Percentiles rank a stretch among this genome's conserved stretches.
Conservation (phyloP, 441 rosid genomes). For the Theobroma grandiflorum region DNA sequence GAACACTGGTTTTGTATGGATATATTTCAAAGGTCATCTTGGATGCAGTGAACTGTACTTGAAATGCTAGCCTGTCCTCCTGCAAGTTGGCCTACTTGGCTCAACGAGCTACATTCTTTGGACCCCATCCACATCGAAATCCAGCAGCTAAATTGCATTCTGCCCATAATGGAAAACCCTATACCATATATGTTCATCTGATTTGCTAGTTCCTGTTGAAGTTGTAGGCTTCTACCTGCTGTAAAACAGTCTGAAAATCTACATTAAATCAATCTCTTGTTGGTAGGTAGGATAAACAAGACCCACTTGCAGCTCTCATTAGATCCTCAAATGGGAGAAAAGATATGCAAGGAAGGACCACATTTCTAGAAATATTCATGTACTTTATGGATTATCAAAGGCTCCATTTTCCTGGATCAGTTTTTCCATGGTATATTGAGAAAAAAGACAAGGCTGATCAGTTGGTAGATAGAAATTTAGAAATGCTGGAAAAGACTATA, state of each 20-base stretch:
- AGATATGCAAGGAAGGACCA: slow-evolving; percentile 25
- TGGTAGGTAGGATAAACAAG: slow-evolving; percentile 27
- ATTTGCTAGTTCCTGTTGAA: slow-evolving; percentile 17
- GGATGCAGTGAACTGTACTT: neutral
- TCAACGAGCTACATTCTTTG: slow-evolving; percentile 30
- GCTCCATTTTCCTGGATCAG: neutral
- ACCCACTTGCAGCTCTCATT: slow-evolving; percentile 31
- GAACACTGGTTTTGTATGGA: neutral
- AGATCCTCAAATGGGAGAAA: slow-evolving; percentile 15
- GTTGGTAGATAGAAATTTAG: neutral
- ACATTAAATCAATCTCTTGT: slow-evolving; percentile 36
- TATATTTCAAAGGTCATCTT: neutral
- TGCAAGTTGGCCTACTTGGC: slow-evolving; percentile 35
- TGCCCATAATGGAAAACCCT: slow-evolving; percentile 32
- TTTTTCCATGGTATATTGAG: neutral
- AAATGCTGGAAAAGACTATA: neutral
- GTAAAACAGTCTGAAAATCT: slow-evolving; percentile 9
- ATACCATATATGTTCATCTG: slow-evolving; percentile 27
- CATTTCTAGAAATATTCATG: neutral
- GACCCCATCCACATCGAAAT: slow-evolving; percentile 16
- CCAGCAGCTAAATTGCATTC: slow-evolving; percentile 16
- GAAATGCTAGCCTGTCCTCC: slow-evolving; percentile 4
- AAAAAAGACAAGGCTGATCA: neutral
- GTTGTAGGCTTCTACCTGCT: slow-evolving; percentile 9
- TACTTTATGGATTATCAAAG: neutral